phyloP scores from a whole-genome alignment of 495 filamentous ascomycete species.

The Chaetomium cochliodes region DNA sequence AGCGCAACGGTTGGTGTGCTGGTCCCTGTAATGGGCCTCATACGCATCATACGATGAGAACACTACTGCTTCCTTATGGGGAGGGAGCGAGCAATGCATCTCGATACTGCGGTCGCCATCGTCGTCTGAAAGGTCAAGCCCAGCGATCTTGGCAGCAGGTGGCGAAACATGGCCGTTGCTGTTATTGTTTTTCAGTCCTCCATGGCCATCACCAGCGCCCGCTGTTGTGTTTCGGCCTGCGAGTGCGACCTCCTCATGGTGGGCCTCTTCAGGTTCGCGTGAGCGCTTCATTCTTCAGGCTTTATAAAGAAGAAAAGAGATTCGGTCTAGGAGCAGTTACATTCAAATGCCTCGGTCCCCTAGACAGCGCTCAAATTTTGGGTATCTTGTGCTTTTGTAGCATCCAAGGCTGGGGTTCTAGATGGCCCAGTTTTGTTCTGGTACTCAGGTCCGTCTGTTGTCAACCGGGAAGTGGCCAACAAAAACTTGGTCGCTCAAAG shows the following conservation, averaged over 20 bases:
- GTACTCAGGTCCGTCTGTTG: too few relatives aligned
- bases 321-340: conserved; percentile 16
- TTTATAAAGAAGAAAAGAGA: background rate
- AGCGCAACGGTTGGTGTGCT: conserved; percentile 79
- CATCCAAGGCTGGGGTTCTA: too few relatives aligned
- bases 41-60: conserved; percentile 80
- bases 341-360: background rate
- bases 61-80: conserved; percentile 63
- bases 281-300: conserved; percentile 50
- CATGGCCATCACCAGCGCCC: background rate
- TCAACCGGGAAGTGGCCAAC: too few relatives aligned
- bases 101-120: conserved; percentile 32
- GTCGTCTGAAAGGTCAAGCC: conserved; percentile 38
- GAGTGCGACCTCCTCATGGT: conserved; percentile 22
- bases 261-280: conserved; percentile 50
- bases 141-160: conserved; percentile 46
- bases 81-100: conserved; percentile 79
- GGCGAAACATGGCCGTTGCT: conserved; percentile 19
- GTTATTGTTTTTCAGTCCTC: conserved; percentile 9
- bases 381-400: too few relatives aligned
- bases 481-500: background rate
- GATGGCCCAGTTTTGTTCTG: too few relatives aligned
- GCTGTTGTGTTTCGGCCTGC: background rate
- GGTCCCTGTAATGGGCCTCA: conserved; percentile 78
- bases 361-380: too few relatives aligned